Evolutionary conservation across 192 early-diverging fungal species (phyloP).

Genomic region (Coemansia sp.): DNA sequence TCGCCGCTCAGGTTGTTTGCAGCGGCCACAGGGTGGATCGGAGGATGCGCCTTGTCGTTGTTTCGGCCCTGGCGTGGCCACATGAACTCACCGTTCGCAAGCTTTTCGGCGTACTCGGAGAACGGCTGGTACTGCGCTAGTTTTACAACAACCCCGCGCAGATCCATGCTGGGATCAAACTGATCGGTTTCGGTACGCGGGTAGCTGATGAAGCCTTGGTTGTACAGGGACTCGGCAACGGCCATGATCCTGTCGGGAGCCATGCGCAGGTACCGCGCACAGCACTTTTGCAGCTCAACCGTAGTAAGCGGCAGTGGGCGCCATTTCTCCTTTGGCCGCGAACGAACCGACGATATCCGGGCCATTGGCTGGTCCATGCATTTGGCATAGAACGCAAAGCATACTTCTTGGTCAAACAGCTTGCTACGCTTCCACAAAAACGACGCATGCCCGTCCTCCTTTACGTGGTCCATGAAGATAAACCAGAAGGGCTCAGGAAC

Average conservation of each 20-base stretch:
- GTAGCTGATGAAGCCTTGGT: slow-evolving; percentile 88
- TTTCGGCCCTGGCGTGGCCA: slow-evolving; percentile 77
- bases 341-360: slow-evolving; percentile 58
- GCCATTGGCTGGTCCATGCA: slow-evolving; percentile 66
- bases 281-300: slow-evolving; percentile 88
- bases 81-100: slow-evolving; percentile 67
- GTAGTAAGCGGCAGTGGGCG: slow-evolving; percentile 91
- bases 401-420: slow-evolving; percentile 75
- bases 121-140: slow-evolving; percentile 57
- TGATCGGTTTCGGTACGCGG: slow-evolving; percentile 96
- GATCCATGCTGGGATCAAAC: slow-evolving; percentile 74
- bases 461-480: slow-evolving; percentile 63
- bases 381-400: slow-evolving; percentile 70
- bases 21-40: slow-evolving; percentile 84
- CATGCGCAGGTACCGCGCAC: slow-evolving; percentile 67
- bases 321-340: slow-evolving; percentile 80
- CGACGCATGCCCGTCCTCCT: slow-evolving; percentile 45
- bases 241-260: slow-evolving; percentile 79
- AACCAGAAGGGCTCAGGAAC: slow-evolving; percentile 91
- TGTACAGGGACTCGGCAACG: slow-evolving; percentile 87
- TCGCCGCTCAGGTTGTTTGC: slow-evolving; percentile 63
- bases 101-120: slow-evolving; percentile 55
- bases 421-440: slow-evolving; percentile 77
- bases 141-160: slow-evolving; percentile 63
- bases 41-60: slow-evolving; percentile 97